A percentile compares a stretch with the other conserved stretches of the same genome.
phyloP scores from a whole-genome alignment of 2,329 filamentous ascomycete species.

The Clonostachys sp. region DNA sequence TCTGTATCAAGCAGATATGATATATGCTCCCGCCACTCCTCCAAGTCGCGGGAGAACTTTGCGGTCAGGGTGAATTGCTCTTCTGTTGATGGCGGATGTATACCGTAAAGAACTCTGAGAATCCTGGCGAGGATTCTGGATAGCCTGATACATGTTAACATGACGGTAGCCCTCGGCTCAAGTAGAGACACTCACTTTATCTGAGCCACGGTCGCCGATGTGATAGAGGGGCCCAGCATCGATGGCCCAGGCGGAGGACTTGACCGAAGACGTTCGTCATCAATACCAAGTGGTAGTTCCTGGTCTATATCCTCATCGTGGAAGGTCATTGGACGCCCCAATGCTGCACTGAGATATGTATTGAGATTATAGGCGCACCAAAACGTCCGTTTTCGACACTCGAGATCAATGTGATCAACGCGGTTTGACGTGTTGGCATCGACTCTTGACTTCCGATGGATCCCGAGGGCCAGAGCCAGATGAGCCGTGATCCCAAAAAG shows the following conservation, averaged over 20 bases:
- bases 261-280: conserved; percentile 38
- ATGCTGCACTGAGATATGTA: conserved; percentile 57
- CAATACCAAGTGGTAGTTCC: conserved; percentile 47
- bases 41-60: conserved; percentile 19
- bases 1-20: conserved; percentile 30
- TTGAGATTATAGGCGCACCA: conserved; percentile 63
- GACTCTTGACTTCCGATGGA: conserved; percentile 24
- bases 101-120: conserved; percentile 25
- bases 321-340: conserved; percentile 56
- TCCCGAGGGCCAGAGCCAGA: conserved; percentile 28
- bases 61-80: conserved; percentile 16
- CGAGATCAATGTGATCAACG: conserved; percentile 23
- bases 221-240: conserved; percentile 10
- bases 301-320: conserved; percentile 64
- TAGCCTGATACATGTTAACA: conserved; percentile 9
- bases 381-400: conserved; percentile 43
- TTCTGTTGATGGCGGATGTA: conserved; percentile 17
- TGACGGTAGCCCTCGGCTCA: too few species aligned
- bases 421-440: conserved; percentile 2
- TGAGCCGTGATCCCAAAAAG: conserved; percentile 35
- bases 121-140: conserved; percentile 25
- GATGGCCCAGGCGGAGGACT: background rate
- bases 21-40: conserved; percentile 23
- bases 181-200: conserved; percentile 16
- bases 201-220: conserved; percentile 24